Base-by-base conservation (phyloP, 345 rosid species). In the Lepidium sativum region DNA sequence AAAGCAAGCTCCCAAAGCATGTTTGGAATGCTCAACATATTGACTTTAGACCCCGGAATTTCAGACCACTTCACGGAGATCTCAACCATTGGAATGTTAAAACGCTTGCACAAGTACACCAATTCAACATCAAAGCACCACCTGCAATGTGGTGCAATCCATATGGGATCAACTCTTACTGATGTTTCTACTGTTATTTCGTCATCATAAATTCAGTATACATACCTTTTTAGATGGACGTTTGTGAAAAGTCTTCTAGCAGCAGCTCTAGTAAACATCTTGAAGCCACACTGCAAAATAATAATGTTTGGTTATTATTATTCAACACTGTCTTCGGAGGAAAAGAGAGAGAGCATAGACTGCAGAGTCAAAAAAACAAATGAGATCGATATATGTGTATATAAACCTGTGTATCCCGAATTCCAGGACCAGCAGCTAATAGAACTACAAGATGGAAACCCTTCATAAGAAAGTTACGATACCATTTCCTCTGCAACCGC, bases 251-350 rank as follows among this genome's bases (percentile, higher is more conserved):
- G 95, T 78, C 79, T 90, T 73, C 91, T 82, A 12, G 95, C 97
- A n/a, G 99, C 97, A 72, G 96, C 88, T 79, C 99, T 82, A 1
- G 97, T 87, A 79, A 94, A 94, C 99, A 94, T 94, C 85, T 94
- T 94, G 75, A 94, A 94, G 54, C 99, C 99, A 81, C 99, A 94
- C 99, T 94, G 87, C 54, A 9, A 58, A 18, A 63, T 11, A 43
- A 5, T 1, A 2, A 32, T 6, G 16, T 41, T 33, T 25, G 5
- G 33, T 12, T 45, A 25, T 54, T 38, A 8, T 37, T 54, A 54
- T 7, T 54, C 11, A 23, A 48, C 31, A 5, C 0, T 21, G 58
- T 40, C 60, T 21, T 14, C n/a, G 4, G 23, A 43, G 14, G n/a
- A n/a, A 47, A 47, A 21, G 31, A 29, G 32, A 48, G 55, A 15